phyloP scores from a whole-genome alignment of 768 basidiomycete genomes.

The Agaricus bisporus region DNA sequence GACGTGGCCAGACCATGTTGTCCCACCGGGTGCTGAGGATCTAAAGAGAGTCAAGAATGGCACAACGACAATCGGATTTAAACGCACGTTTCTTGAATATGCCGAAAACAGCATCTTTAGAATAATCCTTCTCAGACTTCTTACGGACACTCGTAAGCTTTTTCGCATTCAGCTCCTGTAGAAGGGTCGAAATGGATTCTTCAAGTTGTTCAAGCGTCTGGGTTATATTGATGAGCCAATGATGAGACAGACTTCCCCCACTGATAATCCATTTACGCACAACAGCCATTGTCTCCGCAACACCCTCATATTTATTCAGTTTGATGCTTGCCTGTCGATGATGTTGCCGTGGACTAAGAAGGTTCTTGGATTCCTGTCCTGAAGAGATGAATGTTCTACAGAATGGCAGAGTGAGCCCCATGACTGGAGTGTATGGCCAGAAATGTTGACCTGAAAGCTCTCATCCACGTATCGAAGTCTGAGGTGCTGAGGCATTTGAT shows the following conservation, averaged over 20 bases:
- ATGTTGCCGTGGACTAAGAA: constrained; percentile 33
- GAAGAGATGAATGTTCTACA: constrained; percentile 59
- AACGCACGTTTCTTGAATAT: constrained; percentile 57
- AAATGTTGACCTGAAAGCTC: constrained; percentile 54
- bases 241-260: not conserved
- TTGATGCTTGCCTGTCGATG: constrained; percentile 38
- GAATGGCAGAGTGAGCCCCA: constrained; percentile 13
- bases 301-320: constrained; percentile 40
- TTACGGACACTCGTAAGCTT: constrained; percentile 32
- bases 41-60: constrained; percentile 2
- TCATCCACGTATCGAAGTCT: constrained; percentile 74
- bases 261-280: constrained; percentile 30
- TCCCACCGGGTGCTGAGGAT: constrained; percentile 14
- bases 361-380: constrained; percentile 38
- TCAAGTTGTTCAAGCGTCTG: constrained; percentile 62
- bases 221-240: not conserved
- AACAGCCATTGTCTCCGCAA: constrained; percentile 62
- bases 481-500: constrained; percentile 67
- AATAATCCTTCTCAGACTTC: constrained; percentile 40
- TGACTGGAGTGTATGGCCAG: constrained; percentile 2
- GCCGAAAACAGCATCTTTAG: constrained; percentile 39
- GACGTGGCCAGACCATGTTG: not conserved
- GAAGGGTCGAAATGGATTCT: constrained; percentile 37
- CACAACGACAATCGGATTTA: not conserved
- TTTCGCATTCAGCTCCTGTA: constrained; percentile 32